Evolutionary conservation across 1,139 yeast species (phyloP).

Genomic region (Geotrichum cucujoidarum): DNA sequence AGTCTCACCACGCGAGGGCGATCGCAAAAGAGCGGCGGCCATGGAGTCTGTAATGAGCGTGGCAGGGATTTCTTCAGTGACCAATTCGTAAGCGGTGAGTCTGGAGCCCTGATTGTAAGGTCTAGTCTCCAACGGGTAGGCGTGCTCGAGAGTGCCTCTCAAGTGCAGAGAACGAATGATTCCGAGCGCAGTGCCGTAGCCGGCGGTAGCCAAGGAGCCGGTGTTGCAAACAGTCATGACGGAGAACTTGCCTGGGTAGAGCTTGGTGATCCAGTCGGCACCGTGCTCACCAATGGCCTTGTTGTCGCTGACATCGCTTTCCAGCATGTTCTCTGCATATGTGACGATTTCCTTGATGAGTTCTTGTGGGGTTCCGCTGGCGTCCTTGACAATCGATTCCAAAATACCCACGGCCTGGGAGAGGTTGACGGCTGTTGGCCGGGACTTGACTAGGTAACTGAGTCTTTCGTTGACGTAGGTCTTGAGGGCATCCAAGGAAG

Average conservation of each 20-base stretch:
- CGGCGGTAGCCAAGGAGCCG: constrained; percentile 86
- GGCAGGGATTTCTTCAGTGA: constrained; percentile 80
- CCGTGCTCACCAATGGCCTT: constrained; percentile 77
- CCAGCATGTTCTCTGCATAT: constrained; percentile 58
- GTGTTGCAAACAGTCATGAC: constrained; percentile 68
- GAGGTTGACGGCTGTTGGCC: constrained; percentile 95
- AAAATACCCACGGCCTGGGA: constrained; percentile 70
- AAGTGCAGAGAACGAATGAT: constrained; percentile 65
- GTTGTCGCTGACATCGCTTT: constrained; percentile 74
- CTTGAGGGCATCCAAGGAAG: constrained; percentile 19
- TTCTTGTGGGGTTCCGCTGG: constrained; percentile 1
- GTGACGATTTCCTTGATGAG: constrained; percentile 43
- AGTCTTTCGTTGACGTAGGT: constrained; percentile 42
- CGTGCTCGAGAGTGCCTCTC: constrained; percentile 51
- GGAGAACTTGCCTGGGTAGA: constrained; percentile 43
- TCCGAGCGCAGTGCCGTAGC: constrained; percentile 95
- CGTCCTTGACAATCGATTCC: constrained; percentile 31
- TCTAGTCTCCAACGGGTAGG: constrained; percentile 87
- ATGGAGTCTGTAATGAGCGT: constrained; percentile 87
- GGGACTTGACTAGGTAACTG: constrained; percentile 63
- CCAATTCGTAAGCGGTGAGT: constrained; percentile 83
- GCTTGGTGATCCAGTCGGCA: constrained; percentile 51
- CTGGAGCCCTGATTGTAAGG: constrained; percentile 97
- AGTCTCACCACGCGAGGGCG: constrained; percentile 17
- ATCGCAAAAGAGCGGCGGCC: constrained; percentile 67